phyloP scores from a whole-genome alignment of 1,139 yeast species.

The Diutina pseudorugosa region DNA sequence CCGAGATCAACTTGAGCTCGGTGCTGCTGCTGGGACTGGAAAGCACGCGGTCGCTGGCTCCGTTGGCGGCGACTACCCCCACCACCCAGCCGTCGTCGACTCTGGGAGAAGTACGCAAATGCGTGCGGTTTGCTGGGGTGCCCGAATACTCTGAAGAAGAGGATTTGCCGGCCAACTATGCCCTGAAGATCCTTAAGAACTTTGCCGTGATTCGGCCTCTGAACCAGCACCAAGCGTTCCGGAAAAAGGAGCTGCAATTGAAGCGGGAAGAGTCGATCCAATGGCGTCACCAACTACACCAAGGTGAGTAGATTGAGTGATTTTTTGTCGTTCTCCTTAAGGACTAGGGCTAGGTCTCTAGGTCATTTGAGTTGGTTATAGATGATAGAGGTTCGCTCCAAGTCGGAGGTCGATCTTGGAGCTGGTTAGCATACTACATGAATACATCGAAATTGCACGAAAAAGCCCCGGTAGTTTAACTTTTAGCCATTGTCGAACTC shows the following conservation, averaged over 20 bases:
- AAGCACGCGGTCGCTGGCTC: slow-evolving; percentile 4
- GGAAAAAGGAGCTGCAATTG: slow-evolving; percentile 30
- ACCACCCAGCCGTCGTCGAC: slow-evolving; percentile 5
- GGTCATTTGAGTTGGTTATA: neutral
- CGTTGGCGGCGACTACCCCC: slow-evolving; percentile 4
- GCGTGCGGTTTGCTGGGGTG: slow-evolving; percentile 42
- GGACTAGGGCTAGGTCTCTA: too few relatives aligned
- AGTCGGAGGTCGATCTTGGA: neutral
- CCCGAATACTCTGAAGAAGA: slow-evolving; percentile 40
- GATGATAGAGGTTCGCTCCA: neutral
- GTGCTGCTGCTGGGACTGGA: slow-evolving; percentile 4
- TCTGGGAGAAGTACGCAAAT: slow-evolving; percentile 14
- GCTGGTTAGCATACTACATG: neutral
- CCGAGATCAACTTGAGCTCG: neutral
- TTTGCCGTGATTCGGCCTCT: slow-evolving; percentile 18
- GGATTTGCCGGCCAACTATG: slow-evolving; percentile 41
- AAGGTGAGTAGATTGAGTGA: neutral
- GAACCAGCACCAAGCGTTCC: slow-evolving; percentile 9
- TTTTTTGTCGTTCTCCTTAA: too few relatives aligned
- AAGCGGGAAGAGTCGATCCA: slow-evolving; percentile 42
- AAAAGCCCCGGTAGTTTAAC: neutral
- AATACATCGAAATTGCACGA: neutral
- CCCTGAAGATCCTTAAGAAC: slow-evolving; percentile 34
- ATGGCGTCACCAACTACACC: slow-evolving; percentile 17
- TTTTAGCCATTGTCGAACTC: too few relatives aligned